These are phyloP conservation scores for Eutrema heterophyllum DNA, from an alignment of 345 rosid genomes.

Conservation along the genomic window DNA sequence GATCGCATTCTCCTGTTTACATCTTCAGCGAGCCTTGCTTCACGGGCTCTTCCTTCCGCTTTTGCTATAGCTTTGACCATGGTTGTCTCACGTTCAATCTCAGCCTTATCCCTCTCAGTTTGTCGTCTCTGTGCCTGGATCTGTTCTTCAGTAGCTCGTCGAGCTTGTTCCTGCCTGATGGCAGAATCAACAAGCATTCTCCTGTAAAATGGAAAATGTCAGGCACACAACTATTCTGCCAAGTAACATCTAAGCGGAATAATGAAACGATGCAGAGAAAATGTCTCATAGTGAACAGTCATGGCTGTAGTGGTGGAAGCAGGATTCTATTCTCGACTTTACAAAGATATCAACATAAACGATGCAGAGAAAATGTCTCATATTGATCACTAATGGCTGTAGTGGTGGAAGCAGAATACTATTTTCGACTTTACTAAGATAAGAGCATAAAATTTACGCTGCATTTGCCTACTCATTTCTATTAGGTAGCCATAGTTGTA, in stretches of 20 bases:
- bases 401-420: not conserved
- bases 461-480: not conserved
- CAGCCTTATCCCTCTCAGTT: constrained; percentile 98
- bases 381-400: constrained; percentile 7
- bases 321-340: no score
- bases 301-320: no score
- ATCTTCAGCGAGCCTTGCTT: constrained; percentile 94
- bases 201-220: constrained; percentile 48
- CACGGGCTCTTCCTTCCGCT: constrained; percentile 99
- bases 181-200: constrained; percentile 89
- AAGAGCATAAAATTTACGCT: not conserved
- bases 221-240: constrained; percentile 5
- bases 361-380: no score
- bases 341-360: no score
- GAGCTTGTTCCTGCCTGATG: constrained; percentile 87
- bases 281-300: no score
- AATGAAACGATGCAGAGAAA: not conserved
- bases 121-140: constrained; percentile 91
- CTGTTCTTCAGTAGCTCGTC: constrained; percentile 94
- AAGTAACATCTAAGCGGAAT: not conserved
- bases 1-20: constrained; percentile 94
- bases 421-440: not conserved
- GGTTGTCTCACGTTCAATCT: constrained; percentile 94
- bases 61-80: constrained; percentile 91
- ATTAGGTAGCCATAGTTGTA: not conserved